Evolutionary conservation across 1,139 yeast species (phyloP), one percentile per base, ranked within the genome.

Genomic region (Candida labiduridarum): DNA sequence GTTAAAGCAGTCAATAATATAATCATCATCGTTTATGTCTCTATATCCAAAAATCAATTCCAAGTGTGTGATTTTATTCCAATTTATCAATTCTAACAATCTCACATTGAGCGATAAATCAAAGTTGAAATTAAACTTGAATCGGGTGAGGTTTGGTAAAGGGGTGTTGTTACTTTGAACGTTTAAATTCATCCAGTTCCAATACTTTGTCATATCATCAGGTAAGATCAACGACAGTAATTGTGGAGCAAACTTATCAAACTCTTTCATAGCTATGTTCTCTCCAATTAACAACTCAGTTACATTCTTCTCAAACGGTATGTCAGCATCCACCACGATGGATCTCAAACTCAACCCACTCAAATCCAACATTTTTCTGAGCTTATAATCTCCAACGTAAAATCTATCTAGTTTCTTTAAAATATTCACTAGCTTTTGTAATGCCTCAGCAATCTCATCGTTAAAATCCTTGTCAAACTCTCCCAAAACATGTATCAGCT

Each of bases 1-100:
- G 19, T 56, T 64, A 3, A 73, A 56, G 52, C 81, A 74, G 4
- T 63, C 69, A 10, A 68, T 66, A 10, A 80, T 57, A 56, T 87
- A 83, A 8, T 67, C 68, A 39, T 64, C 67, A 41, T 57, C 65
- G 22, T 61, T 68, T 53, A 78, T 79, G 53, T 78, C 78, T 11
- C 44, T 50, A 42, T 66, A 62, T 7, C 69, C 69, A 33, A 67
- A 50, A 7, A 60, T 51, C 8, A 71, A 43, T 53, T 70, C 72
- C 47, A 71, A 56, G 53, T 64, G 54, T 30, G 52, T 50, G 19
- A 66, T 47, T 4, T 41, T 43, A 4, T 41, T 30, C 68, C 70
- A 66, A 40, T 57, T 49, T 14, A 66, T 52, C 30, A 54, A 34
- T 19, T 50, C 39, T 1, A 57, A 29, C 14, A 54, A 43, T 22